phyloP scores from a whole-genome alignment of 1,284 basidiomycete species.

The Apiotrichum mycotoxinovorans region DNA sequence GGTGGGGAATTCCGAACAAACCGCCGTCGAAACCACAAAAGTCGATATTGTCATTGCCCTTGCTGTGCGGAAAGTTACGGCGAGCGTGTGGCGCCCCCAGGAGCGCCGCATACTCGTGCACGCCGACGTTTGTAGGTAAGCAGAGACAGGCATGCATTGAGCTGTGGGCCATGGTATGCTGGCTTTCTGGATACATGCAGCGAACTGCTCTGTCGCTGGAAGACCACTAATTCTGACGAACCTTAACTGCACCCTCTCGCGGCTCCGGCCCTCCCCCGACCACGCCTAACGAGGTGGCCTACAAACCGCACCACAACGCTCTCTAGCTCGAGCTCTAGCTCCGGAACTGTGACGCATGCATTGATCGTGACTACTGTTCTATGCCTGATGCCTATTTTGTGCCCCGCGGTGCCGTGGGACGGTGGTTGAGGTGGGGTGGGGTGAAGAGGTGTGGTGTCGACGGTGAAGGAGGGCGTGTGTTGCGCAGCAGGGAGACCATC shows the following conservation, averaged over 20 bases:
- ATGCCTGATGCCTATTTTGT: neutral
- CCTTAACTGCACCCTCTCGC: no score
- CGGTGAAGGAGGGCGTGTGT: no score
- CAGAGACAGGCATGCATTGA: no score
- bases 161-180: no score
- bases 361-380: slow-evolving; percentile 8
- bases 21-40: neutral
- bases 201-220: no score
- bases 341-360: slow-evolving; percentile 4
- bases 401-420: neutral
- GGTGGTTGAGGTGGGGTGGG: neutral
- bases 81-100: neutral
- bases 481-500: no score
- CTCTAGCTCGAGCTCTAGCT: neutral
- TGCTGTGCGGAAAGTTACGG: neutral
- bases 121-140: no score
- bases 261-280: no score
- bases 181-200: no score
- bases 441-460: neutral
- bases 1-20: neutral
- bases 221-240: no score
- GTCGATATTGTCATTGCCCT: neutral
- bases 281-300: no score
- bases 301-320: neutral
- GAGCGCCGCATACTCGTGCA: neutral